Percentiles rank a stretch among this genome's conserved stretches.
These are phyloP conservation scores for Colletotrichum sp. DNA, from an alignment of 2,329 filamentous ascomycete genomes.

Conservation along the genomic window DNA sequence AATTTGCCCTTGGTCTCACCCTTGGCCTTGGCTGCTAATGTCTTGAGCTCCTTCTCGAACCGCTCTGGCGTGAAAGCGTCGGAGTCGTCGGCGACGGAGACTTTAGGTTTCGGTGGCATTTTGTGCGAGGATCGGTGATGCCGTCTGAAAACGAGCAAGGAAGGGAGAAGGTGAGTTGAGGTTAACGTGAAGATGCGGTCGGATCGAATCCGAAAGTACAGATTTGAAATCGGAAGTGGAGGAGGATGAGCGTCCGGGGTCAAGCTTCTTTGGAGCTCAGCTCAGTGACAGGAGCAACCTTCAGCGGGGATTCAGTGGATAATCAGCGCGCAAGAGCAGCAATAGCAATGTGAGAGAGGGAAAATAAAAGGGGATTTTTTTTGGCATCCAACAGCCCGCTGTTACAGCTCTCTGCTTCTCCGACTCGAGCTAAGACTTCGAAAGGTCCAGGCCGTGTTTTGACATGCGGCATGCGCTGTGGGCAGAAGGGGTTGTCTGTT, in stretches of 20 bases:
- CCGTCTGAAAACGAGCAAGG: neutral
- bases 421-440: neutral
- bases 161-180: neutral
- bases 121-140: neutral
- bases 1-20: conserved; percentile 33
- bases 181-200: neutral
- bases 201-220: neutral
- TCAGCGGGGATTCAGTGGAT: neutral
- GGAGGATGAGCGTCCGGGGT: neutral
- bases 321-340: neutral
- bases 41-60: conserved; percentile 59
- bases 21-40: conserved; percentile 51
- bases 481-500: conserved; percentile 1
- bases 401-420: conserved; percentile 3
- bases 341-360: neutral
- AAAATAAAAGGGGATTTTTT: neutral
- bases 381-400: conserved; percentile 20
- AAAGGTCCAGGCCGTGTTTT: neutral
- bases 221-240: neutral
- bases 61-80: conserved; percentile 51
- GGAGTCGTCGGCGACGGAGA: conserved; percentile 18
- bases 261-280: neutral
- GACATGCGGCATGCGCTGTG: conserved; percentile 12
- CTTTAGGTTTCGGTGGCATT: conserved; percentile 19
- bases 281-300: neutral